Percentiles rank a stretch among this genome's conserved stretches.
Conservation (phyloP, 345 rosid species). For the Moricandia arvensis region DNA sequence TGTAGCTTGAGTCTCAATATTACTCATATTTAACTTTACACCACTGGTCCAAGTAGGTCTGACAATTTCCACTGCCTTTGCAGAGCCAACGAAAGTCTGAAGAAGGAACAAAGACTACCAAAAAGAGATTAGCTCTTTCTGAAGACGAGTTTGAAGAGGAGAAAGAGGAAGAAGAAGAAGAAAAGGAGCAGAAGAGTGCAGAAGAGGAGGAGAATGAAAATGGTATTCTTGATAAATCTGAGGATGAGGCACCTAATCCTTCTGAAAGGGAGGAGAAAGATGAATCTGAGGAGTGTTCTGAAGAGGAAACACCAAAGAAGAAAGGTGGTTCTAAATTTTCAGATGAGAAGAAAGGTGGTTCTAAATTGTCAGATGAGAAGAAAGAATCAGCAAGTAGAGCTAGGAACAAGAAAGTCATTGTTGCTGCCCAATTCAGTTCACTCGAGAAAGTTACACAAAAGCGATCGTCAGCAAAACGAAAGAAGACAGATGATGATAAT, state of each 20-base stretch:
- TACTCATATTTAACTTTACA: background rate
- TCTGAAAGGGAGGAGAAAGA: constrained; percentile 71
- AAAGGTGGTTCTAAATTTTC: constrained; percentile 48
- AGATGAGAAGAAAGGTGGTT: no score
- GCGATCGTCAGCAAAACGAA: constrained; percentile 46
- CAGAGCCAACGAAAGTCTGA: constrained; percentile 62
- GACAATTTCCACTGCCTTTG: constrained; percentile 15
- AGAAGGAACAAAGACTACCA: constrained; percentile 42
- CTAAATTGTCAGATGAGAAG: constrained; percentile 47
- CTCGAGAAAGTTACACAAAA: constrained; percentile 51
- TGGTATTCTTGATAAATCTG: constrained; percentile 43
- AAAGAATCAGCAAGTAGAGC: constrained; percentile 59
- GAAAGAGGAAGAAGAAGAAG: constrained; percentile 37
- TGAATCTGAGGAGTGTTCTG: constrained; percentile 57
- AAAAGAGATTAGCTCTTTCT: constrained; percentile 43
- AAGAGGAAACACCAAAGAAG: constrained; percentile 59
- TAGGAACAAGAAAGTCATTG: constrained; percentile 47
- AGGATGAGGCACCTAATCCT: constrained; percentile 47
- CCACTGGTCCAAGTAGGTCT: no score
- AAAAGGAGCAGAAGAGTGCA: constrained; percentile 50
- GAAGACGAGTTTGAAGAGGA: constrained; percentile 54
- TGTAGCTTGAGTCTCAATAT: background rate
- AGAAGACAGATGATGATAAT: constrained; percentile 55
- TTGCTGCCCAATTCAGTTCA: constrained; percentile 44
- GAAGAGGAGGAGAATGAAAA: constrained; percentile 55